Conservation (phyloP, 768 basidiomycete species). For the Pholiota microspora region DNA sequence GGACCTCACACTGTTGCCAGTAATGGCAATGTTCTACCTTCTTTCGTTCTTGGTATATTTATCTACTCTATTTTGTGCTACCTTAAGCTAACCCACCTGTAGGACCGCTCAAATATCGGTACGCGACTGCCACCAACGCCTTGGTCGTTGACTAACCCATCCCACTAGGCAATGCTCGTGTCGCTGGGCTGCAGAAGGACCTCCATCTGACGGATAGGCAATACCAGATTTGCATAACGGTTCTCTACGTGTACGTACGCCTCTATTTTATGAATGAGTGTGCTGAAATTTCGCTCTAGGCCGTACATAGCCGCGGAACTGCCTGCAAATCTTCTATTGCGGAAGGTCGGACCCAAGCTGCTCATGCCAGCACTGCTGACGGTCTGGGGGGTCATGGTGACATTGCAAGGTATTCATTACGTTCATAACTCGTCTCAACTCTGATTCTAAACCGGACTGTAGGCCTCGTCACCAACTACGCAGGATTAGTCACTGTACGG, state of each 20-base stretch:
- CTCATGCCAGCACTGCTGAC: conserved; percentile 48
- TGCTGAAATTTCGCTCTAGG: conserved; percentile 8
- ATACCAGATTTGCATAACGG: conserved; percentile 34
- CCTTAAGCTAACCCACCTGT: neutral
- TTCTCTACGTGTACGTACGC: conserved; percentile 26
- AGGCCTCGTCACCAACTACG: conserved; percentile 44
- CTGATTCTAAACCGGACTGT: neutral
- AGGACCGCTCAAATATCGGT: conserved; percentile 37
- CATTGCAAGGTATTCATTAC: conserved; percentile 39
- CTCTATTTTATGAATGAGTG: neutral
- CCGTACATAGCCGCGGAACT: conserved; percentile 47
- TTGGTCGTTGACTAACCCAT: neutral
- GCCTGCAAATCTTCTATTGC: conserved; percentile 44
- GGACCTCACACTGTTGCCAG: conserved; percentile 28
- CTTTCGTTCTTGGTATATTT: conserved; percentile 30
- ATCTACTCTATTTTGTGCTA: neutral
- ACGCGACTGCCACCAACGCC: neutral
- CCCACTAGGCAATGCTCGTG: conserved; percentile 37
- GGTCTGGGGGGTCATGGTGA: conserved; percentile 48
- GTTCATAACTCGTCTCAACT: neutral
- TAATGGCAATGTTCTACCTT: conserved; percentile 33
- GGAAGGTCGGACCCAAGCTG: conserved; percentile 42
- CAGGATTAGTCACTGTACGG: conserved; percentile 45
- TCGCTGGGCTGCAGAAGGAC: conserved; percentile 46
- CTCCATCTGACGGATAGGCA: conserved; percentile 36